Evolutionary conservation across 495 filamentous ascomycete genomes (phyloP).

Genomic region (Hypomontagnella monticulosa): DNA sequence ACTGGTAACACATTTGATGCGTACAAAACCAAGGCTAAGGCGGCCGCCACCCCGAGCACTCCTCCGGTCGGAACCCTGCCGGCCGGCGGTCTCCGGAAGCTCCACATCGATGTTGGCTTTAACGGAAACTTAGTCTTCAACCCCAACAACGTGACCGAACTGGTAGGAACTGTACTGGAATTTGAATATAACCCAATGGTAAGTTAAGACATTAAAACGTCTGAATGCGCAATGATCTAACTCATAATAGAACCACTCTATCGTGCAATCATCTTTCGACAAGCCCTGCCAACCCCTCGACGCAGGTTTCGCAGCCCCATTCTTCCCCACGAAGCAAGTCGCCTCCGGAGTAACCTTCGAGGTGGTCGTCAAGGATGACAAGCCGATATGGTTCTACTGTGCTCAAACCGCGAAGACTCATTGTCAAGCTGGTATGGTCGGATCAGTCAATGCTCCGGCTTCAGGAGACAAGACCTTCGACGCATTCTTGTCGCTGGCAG

Average conservation of each 20-base stretch:
- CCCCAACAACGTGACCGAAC: constrained; percentile 52
- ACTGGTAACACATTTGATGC: constrained; percentile 50
- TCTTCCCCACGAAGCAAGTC: constrained; percentile 51
- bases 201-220: constrained; percentile 4
- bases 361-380: constrained; percentile 55
- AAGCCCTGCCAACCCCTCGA: constrained; percentile 53
- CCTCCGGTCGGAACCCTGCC: constrained; percentile 47
- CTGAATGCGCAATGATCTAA: not conserved
- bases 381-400: constrained; percentile 70
- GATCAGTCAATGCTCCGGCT: constrained; percentile 51
- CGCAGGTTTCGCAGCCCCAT: constrained; percentile 54
- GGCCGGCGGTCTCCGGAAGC: constrained; percentile 46
- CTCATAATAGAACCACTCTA: constrained; percentile 49
- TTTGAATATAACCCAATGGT: constrained; percentile 50
- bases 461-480: constrained; percentile 50
- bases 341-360: constrained; percentile 53
- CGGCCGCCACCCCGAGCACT: constrained; percentile 43
- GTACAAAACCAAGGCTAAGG: constrained; percentile 44
- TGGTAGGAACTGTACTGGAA: constrained; percentile 48
- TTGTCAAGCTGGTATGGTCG: constrained; percentile 58
- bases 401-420: constrained; percentile 56
- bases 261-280: constrained; percentile 53
- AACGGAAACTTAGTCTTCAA: constrained; percentile 46
- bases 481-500: constrained; percentile 50
- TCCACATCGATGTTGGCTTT: constrained; percentile 49